Percentiles rank a stretch among this genome's conserved stretches.
These are phyloP conservation scores for Prosopis cineraria DNA, from an alignment of 306 rosid species.

Conservation along the genomic window DNA sequence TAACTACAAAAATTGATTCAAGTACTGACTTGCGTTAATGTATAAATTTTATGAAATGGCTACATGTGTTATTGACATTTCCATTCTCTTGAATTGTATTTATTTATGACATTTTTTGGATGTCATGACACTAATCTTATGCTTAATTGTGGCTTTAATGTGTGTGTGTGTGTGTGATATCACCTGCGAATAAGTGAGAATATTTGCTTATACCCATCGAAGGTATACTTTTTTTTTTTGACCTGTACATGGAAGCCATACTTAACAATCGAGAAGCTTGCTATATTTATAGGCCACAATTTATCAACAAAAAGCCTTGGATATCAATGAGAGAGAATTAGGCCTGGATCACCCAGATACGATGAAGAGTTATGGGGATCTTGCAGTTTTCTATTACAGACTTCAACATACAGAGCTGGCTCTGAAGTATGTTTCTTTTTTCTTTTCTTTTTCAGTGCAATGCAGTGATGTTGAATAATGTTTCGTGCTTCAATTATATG, in stretches of 20 bases:
- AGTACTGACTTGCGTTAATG: neutral
- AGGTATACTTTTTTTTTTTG: too few relatives aligned
- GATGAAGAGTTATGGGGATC: constrained; percentile 99
- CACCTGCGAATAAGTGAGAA: too few relatives aligned
- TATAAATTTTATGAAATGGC: neutral
- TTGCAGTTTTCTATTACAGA: constrained; percentile 97
- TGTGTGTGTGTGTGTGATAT: too few relatives aligned
- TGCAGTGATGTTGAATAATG: constrained; percentile 19
- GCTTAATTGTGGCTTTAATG: neutral
- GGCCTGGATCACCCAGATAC: constrained; percentile 99
- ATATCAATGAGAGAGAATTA: constrained; percentile 95
- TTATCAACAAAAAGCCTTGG: constrained; percentile 97
- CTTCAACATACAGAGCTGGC: constrained; percentile 99
- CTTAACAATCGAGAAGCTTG: constrained; percentile 33
- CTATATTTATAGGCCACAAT: constrained; percentile 79
- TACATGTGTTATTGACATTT: neutral
- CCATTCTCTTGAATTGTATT: neutral
- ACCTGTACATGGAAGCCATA: too few relatives aligned
- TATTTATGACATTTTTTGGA: neutral
- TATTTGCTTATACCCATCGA: neutral
- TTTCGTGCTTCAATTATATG: neutral
- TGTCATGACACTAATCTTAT: neutral
- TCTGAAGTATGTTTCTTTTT: constrained; percentile 71
- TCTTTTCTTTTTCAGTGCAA: constrained; percentile 29
- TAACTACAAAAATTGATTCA: neutral